These are phyloP conservation scores for Colletotrichum tofieldiae DNA, from an alignment of 2,329 filamentous ascomycete genomes.

Conservation along the genomic window DNA sequence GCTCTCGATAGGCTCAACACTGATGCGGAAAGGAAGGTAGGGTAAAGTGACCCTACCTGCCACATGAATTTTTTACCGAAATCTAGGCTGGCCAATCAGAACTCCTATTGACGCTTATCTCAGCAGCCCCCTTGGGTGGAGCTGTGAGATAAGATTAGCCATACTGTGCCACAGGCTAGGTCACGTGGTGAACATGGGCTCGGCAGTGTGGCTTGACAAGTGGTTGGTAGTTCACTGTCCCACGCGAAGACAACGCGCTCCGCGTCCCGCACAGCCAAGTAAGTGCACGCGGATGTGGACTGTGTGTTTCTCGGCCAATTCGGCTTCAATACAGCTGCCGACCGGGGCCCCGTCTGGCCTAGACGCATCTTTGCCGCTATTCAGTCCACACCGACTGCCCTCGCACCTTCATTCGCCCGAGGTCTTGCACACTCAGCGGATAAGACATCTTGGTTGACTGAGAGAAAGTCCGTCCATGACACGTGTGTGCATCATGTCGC, in stretches of 20 bases:
- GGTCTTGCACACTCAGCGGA: constrained; percentile 17
- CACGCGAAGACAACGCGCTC: neutral
- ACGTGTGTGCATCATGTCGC: constrained; percentile 21
- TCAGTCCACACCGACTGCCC: constrained; percentile 14
- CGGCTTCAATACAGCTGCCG: constrained; percentile 20
- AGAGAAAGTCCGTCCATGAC: constrained; percentile 36
- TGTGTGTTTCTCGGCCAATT: constrained; percentile 29
- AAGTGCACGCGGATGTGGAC: neutral
- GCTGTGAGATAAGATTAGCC: neutral
- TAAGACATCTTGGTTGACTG: constrained; percentile 13
- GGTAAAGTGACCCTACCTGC: constrained; percentile 12
- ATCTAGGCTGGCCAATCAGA: constrained; percentile 9
- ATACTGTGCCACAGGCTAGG: neutral
- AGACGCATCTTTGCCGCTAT: constrained; percentile 25
- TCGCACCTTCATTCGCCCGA: constrained; percentile 42
- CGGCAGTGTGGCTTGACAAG: neutral
- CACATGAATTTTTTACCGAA: constrained; percentile 16
- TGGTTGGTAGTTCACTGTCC: too few species aligned
- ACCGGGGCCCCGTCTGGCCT: constrained; percentile 23
- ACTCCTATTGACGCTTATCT: neutral
- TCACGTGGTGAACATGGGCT: neutral
- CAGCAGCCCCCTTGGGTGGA: neutral
- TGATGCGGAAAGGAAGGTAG: constrained; percentile 16
- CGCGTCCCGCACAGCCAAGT: neutral
- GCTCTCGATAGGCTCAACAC: constrained; percentile 18